Conservation (phyloP, 768 basidiomycete species). For the Lentinus tigrinus region DNA sequence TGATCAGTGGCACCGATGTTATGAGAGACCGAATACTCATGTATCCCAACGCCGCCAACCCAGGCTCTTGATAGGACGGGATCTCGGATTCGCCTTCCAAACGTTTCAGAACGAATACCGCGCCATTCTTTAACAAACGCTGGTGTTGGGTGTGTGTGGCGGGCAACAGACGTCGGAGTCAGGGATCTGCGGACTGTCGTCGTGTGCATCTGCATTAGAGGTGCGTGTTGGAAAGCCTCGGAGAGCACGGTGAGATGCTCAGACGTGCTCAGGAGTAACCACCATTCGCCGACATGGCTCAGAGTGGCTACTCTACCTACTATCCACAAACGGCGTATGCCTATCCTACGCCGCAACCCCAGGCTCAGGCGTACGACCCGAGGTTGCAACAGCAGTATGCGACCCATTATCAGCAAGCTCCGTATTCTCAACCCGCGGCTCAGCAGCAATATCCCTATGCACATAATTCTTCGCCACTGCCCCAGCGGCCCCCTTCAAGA, state of each 20-base stretch:
- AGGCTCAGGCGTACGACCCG: neutral
- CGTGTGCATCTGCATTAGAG: neutral
- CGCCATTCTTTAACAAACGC: too few species aligned
- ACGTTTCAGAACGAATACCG: too few species aligned
- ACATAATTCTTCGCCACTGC: neutral
- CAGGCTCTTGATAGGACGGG: too few species aligned
- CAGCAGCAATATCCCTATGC: neutral
- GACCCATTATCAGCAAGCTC: neutral
- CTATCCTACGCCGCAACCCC: neutral
- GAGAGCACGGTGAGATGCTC: too few species aligned
- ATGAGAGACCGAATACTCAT: too few species aligned
- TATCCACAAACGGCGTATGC: constrained; percentile 6
- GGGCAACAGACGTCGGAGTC: too few species aligned
- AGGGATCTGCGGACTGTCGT: neutral
- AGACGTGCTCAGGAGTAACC: neutral
- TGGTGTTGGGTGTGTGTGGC: too few species aligned
- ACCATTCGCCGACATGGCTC: constrained; percentile 4
- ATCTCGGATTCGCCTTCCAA: too few species aligned
- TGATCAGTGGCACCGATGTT: too few species aligned
- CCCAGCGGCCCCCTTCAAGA: constrained; percentile 4
- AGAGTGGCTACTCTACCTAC: constrained; percentile 11
- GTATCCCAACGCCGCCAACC: too few species aligned
- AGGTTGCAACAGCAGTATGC: constrained; percentile 1
- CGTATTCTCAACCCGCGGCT: neutral
- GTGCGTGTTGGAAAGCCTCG: too few species aligned